Percentiles rank a stretch among this genome's conserved stretches.
phyloP scores from a whole-genome alignment of 2,329 filamentous ascomycete species.

The Cytospora leucostoma region DNA sequence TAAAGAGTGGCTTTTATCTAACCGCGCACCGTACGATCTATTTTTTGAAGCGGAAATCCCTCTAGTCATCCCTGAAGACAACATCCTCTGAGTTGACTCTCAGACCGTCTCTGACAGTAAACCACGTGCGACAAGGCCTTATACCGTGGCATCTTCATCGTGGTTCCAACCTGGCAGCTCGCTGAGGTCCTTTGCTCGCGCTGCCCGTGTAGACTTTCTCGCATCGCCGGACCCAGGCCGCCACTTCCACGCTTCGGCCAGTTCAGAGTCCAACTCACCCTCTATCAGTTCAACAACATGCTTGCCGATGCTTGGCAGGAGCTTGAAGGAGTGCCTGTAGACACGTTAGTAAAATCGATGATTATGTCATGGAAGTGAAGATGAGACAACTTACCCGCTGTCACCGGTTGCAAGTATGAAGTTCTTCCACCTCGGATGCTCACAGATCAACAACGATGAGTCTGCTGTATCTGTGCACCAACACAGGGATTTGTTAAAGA shows the following conservation, averaged over 20 bases:
- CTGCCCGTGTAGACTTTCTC: constrained; percentile 43
- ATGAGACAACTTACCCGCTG: constrained; percentile 42
- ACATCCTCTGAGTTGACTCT: no score
- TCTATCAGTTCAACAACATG: constrained; percentile 49
- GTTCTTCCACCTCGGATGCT: constrained; percentile 45
- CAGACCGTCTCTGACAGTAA: rapidly evolving
- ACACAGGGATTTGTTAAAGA: constrained; percentile 38
- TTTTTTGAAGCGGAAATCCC: no score
- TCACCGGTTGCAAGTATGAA: constrained; percentile 49
- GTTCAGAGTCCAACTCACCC: constrained; percentile 40
- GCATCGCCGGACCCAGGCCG: constrained; percentile 46
- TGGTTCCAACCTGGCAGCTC: constrained; percentile 48
- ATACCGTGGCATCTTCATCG: constrained; percentile 11
- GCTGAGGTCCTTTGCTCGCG: constrained; percentile 45
- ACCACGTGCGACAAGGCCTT: not conserved
- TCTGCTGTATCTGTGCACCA: constrained; percentile 42
- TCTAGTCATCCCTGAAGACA: not conserved
- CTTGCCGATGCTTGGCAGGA: constrained; percentile 48
- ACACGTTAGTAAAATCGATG: constrained; percentile 16
- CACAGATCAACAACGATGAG: constrained; percentile 38
- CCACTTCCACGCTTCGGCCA: constrained; percentile 47
- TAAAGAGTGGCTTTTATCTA: no score
- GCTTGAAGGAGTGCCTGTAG: constrained; percentile 47
- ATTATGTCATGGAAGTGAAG: not conserved
- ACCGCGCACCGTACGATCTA: no score